A percentile compares a stretch with the other conserved stretches of the same genome.
Evolutionary conservation across 352 stramenopile species (phyloP).

Genomic region (Phytopythium mirpurense): DNA sequence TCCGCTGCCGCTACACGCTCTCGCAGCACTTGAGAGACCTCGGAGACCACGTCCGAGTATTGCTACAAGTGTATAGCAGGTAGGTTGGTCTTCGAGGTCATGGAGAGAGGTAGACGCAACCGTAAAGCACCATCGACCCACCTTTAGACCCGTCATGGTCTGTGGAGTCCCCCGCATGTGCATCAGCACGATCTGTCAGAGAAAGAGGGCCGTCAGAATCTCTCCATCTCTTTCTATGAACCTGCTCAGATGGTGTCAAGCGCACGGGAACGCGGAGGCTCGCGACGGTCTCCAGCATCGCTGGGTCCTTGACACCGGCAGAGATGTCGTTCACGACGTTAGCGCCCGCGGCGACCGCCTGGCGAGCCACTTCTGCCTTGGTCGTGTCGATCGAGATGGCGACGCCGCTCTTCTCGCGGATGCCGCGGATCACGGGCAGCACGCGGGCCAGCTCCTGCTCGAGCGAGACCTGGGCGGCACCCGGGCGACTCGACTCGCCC

Average conservation of each 20-base stretch:
- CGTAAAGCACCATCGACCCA: slow-evolving; percentile 9
- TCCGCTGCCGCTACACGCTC: slow-evolving; percentile 74
- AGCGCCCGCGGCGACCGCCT: slow-evolving; percentile 90
- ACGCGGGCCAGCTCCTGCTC: slow-evolving; percentile 90
- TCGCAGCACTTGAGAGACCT: slow-evolving; percentile 82
- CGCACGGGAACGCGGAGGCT: slow-evolving; percentile 77
- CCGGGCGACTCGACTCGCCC: slow-evolving; percentile 98
- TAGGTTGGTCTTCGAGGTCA: too few species aligned
- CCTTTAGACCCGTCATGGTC: slow-evolving; percentile 92
- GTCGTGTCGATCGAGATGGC: slow-evolving; percentile 97
- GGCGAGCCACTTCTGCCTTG: slow-evolving; percentile 86
- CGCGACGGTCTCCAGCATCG: slow-evolving; percentile 90
- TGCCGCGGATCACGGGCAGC: slow-evolving; percentile 92
- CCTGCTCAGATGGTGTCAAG: too few species aligned
- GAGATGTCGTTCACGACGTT: slow-evolving; percentile 98
- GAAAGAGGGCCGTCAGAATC: too few species aligned
- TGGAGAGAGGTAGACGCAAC: background rate
- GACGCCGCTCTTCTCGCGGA: slow-evolving; percentile 72
- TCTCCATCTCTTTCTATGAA: too few species aligned
- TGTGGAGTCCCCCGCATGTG: slow-evolving; percentile 96
- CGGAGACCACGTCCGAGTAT: slow-evolving; percentile 88
- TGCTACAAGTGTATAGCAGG: too few species aligned
- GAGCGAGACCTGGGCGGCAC: slow-evolving; percentile 79
- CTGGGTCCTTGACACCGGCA: slow-evolving; percentile 86
- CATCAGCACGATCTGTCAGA: slow-evolving; percentile 91